phyloP scores from a whole-genome alignment of 2,329 filamentous ascomycete species.

The Penicillium sp. region DNA sequence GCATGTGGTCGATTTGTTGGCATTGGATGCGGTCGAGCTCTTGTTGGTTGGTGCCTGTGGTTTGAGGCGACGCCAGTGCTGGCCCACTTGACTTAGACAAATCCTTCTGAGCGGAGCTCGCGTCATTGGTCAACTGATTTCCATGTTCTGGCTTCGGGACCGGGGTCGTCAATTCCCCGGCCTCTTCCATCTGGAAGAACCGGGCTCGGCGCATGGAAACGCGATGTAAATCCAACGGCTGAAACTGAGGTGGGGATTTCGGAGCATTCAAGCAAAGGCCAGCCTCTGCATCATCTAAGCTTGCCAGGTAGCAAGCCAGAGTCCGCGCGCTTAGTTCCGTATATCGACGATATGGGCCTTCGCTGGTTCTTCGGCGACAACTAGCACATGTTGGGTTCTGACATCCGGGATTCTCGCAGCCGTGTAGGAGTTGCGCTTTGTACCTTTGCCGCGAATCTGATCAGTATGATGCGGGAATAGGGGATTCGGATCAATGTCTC shows the following conservation, averaged over 20 bases:
- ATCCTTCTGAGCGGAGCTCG: not conserved
- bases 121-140: not conserved
- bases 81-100: not conserved
- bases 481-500: not conserved
- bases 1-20: slow-evolving; percentile 16
- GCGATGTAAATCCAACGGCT: slow-evolving; percentile 25
- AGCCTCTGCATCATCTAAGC: slow-evolving; percentile 72
- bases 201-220: slow-evolving; percentile 36
- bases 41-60: not conserved
- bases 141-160: not conserved
- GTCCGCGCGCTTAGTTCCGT: slow-evolving; percentile 80
- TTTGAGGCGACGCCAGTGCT: not conserved
- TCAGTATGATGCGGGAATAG: slow-evolving; percentile 5
- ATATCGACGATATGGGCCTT: slow-evolving; percentile 73
- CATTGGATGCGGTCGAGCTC: slow-evolving; percentile 22
- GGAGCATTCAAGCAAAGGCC: slow-evolving; percentile 63
- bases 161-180: not conserved
- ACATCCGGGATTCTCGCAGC: slow-evolving; percentile 71
- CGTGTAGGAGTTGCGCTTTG: slow-evolving; percentile 77
- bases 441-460: slow-evolving; percentile 55
- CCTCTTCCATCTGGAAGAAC: slow-evolving; percentile 23
- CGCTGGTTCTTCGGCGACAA: slow-evolving; percentile 68
- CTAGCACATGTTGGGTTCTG: slow-evolving; percentile 78
- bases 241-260: slow-evolving; percentile 29
- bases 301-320: slow-evolving; percentile 76